These are phyloP conservation scores for Russula olivacea DNA, from an alignment of 768 basidiomycete species.

Conservation along the genomic window DNA sequence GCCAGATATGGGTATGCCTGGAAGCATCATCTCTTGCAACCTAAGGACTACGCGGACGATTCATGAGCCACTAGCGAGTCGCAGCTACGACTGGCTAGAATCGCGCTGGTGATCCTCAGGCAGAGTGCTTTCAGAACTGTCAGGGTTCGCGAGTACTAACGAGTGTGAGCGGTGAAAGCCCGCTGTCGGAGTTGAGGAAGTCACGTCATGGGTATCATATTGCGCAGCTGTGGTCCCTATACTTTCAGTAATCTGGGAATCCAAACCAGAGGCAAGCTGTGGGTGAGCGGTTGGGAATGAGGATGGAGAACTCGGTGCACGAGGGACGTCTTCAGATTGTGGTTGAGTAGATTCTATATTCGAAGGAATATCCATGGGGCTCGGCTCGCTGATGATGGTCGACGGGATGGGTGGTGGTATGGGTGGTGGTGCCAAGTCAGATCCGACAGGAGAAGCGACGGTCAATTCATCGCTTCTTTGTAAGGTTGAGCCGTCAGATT, in stretches of 20 bases:
- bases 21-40: not conserved
- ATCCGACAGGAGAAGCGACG: not conserved
- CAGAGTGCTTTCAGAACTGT: not conserved
- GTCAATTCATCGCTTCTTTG: not conserved
- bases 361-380: not conserved
- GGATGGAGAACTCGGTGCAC: not conserved
- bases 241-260: not conserved
- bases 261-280: not conserved
- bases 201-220: not conserved
- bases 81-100: not conserved
- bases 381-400: not conserved
- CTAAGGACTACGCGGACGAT: not conserved
- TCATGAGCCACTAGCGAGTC: not conserved
- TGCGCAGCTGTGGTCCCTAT: not conserved
- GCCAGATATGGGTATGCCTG: not conserved
- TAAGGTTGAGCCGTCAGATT: not conserved
- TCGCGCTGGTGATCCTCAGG: not conserved
- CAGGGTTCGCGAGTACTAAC: not conserved
- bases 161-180: not conserved
- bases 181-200: not conserved
- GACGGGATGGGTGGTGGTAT: not conserved
- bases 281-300: too few species aligned
- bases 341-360: not conserved
- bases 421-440: not conserved
- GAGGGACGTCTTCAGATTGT: not conserved